Percentiles rank a stretch among this genome's conserved stretches.
phyloP scores from a whole-genome alignment of 192 early-diverging fungal species.

The Lobosporangium transversale region DNA sequence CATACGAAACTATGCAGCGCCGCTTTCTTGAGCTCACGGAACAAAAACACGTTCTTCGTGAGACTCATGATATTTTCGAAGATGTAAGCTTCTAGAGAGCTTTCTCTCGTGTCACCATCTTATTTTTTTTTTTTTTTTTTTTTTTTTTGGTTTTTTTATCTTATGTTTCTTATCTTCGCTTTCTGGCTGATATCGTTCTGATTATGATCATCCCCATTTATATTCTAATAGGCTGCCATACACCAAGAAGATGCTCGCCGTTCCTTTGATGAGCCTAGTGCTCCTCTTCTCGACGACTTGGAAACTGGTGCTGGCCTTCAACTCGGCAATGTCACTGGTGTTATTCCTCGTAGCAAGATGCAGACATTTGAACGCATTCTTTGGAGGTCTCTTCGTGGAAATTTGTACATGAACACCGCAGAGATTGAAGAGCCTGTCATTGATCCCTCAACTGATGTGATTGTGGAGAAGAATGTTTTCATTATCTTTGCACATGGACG shows the following conservation, averaged over 20 bases:
- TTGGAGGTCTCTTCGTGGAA: conserved; percentile 97
- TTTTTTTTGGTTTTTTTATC: background rate
- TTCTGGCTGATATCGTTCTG: background rate
- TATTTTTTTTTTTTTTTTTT: too few species aligned
- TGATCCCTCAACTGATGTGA: conserved; percentile 89
- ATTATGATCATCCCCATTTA: background rate
- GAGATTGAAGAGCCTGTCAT: conserved; percentile 95
- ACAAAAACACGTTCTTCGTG: conserved; percentile 90
- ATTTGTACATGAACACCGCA: conserved; percentile 95
- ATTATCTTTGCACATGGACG: conserved; percentile 98
- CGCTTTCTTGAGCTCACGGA: conserved; percentile 93
- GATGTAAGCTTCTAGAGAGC: too few species aligned
- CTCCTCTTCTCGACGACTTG: conserved; percentile 73
- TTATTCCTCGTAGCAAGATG: conserved; percentile 89
- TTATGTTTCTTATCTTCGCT: background rate
- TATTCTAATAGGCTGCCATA: conserved; percentile 46
- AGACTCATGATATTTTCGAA: conserved; percentile 87
- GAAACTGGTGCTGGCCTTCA: conserved; percentile 64
- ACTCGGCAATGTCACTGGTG: conserved; percentile 93
- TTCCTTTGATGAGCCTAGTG: conserved; percentile 64
- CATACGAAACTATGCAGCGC: conserved; percentile 90
- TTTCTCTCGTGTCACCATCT: too few species aligned
- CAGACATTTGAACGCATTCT: conserved; percentile 96
- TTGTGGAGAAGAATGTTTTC: conserved; percentile 96
- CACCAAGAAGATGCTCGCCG: conserved; percentile 59